Evolutionary conservation across 331 rosid species (phyloP).

Genomic region (Malus hybrid): DNA sequence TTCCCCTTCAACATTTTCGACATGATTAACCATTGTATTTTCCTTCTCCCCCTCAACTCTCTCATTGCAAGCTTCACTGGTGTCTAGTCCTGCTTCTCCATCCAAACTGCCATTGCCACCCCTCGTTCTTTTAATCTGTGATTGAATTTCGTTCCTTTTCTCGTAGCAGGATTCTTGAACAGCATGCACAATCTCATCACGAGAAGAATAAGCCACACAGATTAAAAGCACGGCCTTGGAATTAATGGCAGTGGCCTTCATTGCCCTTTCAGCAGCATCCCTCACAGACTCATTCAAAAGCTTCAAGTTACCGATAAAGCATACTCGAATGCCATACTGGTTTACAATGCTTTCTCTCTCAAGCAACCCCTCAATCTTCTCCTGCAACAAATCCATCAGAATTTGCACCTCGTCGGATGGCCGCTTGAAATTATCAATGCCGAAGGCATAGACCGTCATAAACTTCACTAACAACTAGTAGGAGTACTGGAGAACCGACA

Average conservation of each 20-base stretch:
- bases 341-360: constrained; percentile 22
- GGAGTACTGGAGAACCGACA: constrained; percentile 35
- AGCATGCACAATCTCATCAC: constrained; percentile 43
- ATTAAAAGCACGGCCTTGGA: constrained; percentile 25
- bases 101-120: constrained; percentile 1
- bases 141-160: constrained; percentile 30
- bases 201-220: constrained; percentile 45
- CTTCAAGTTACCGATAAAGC: constrained; percentile 41
- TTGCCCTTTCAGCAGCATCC: constrained; percentile 40
- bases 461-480: constrained; percentile 45
- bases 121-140: constrained; percentile 3
- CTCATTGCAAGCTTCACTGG: neutral
- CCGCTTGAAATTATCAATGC: constrained; percentile 52
- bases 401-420: constrained; percentile 33
- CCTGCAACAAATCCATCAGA: constrained; percentile 48
- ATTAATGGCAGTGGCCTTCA: constrained; percentile 44
- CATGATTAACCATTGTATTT: neutral
- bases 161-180: constrained; percentile 34
- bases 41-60: constrained; percentile 2
- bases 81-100: neutral
- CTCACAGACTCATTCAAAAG: constrained; percentile 37
- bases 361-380: constrained; percentile 40
- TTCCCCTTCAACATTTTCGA: neutral
- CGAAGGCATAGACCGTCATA: constrained; percentile 44
- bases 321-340: constrained; percentile 30